Base-by-base conservation (phyloP, 192 early-diverging fungal genomes). In the Chytriomyces hyalinus region DNA sequence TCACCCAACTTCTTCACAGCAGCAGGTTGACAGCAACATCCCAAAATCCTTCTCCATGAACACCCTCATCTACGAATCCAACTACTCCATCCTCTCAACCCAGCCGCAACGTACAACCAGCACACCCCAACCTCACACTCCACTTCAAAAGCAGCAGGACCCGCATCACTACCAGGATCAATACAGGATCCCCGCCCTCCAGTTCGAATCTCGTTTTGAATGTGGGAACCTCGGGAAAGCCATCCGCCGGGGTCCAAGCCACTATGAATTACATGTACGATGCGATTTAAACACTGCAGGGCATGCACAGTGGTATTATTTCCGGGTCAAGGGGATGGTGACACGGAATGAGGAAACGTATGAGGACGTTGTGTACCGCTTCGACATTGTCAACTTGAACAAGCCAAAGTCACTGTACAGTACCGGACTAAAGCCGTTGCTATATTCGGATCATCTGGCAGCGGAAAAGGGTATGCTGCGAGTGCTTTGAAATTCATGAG, bases 131-230 rank as follows among this genome's bases (percentile, higher is more conserved):
- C 20, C 15, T 57, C 53, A 57, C 53, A n/a, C 20, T 57, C 53
- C 15, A n/a, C 53, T 57, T 13, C 53, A 57, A 2, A 13, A 65
- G 11, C 64, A 65, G 24, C 57, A 73, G 72, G 36, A 62, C 22
- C 72, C 59, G 0, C 69, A 1, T 49, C 69, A 70, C 45, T 36
- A 70, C 36, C 57, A 47, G n/a, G 44, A 71, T 20, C 50, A 61
- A 7, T 22, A 17, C 28, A 64, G 64, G 36, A 50, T 73, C 20
- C 49, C 68, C 5, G 46, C 76, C 3, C 77, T 85, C 11, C 6
- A 49, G 13, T 86, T 86, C 65, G 85, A 86, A 49, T 86, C 85
- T 13, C 73, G 83, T 3, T 86, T 86, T 67, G 85, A 86, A 65
- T 80, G 75, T 63, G 85, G 85, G 2, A 86, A 86, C 70, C 76